Evolutionary conservation across 78 protist species (phyloP), one percentile per base, ranked within the genome.

Genomic region (Speleostelium caveatum): DNA sequence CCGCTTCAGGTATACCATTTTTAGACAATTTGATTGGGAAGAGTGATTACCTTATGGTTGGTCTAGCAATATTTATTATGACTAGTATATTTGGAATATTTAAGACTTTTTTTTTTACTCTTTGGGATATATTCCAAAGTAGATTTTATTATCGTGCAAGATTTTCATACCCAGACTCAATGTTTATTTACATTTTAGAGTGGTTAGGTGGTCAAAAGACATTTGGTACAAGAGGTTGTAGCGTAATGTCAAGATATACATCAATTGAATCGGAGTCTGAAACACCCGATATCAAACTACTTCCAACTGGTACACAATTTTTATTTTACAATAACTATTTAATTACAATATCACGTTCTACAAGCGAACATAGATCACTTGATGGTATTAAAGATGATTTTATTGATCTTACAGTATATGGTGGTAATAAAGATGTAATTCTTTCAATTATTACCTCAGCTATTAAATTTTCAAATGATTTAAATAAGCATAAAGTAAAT

Each of bases 401-500:
- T 63, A 16, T 83, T 0, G 79, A 67, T 41, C 19, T 83, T 0
- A 83, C 68, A 0, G 66, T 83, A 22, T 55, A 38, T 24, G 36
- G 55, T 56, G 91, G 91, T 33, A 42, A 39, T 69, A 39, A 41
- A 42, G 8, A 55, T 3, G 3, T 69, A 1, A 42, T 80, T n/a
- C n/a, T 45, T 45, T 45, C 53, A 14, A 10, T 14, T 45, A 45
- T 45, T 14, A 6, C 10, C 53, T n/a, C n/a, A n/a, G n/a, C n/a
- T n/a, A n/a, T n/a, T n/a, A n/a, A n/a, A n/a, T n/a, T n/a, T n/a
- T n/a, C n/a, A n/a, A n/a, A n/a, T n/a, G n/a, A n/a, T n/a, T n/a
- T n/a, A n/a, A n/a, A n/a, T n/a, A 80, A 80, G 58, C 77, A 80
- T 39, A 80, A 80, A n/a, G 87, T 78, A 66, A 55, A 12, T 77